Evolutionary conservation across 306 rosid species (phyloP).

Genomic region (Cucurbita argyrosperma): DNA sequence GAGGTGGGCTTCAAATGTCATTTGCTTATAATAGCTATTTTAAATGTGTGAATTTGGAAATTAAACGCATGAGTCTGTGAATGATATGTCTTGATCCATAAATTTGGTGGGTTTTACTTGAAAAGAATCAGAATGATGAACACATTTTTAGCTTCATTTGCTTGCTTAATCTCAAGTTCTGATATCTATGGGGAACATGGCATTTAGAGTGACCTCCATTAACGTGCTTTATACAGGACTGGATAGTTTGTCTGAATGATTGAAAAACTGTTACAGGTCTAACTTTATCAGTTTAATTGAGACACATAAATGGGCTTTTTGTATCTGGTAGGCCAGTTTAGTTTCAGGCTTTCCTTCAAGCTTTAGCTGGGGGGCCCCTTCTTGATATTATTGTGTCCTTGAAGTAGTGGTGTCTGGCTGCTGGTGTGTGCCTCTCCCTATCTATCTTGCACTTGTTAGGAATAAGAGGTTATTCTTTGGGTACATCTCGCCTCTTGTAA

Average conservation of each 20-base stretch:
- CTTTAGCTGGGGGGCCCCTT: not conserved
- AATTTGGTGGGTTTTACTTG: not conserved
- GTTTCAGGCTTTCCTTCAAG: not conserved
- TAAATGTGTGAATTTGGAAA: slow-evolving; percentile 22
- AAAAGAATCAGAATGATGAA: not conserved
- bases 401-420: too few species aligned
- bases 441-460: too few species aligned
- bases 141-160: not conserved
- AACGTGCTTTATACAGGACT: not conserved
- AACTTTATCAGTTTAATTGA: not conserved
- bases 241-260: not conserved
- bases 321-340: not conserved
- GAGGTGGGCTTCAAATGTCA: slow-evolving; percentile 63
- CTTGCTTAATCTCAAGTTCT: not conserved
- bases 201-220: not conserved
- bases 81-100: not conserved
- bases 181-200: not conserved
- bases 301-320: not conserved
- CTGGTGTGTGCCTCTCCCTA: too few species aligned
- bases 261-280: not conserved
- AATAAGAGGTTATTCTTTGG: too few species aligned
- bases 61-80: slow-evolving; percentile 8
- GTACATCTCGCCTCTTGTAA: too few species aligned
- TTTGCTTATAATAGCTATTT: slow-evolving; percentile 21
- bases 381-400: not conserved